These are phyloP conservation scores for Hypomontagnella monticulosa DNA, from an alignment of 495 filamentous ascomycete genomes.

Conservation along the genomic window DNA sequence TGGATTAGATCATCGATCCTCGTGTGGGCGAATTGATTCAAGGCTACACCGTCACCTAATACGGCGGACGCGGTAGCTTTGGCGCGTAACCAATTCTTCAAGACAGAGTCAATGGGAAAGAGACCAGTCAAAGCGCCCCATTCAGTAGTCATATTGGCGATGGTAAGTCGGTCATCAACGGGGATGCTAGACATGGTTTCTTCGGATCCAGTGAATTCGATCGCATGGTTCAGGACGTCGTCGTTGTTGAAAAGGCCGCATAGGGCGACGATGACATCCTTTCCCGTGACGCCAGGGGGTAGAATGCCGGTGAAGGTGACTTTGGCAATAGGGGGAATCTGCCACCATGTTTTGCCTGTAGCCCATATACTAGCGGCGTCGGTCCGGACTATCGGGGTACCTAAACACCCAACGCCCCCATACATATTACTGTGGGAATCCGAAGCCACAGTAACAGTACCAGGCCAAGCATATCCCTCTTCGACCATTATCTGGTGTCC, in stretches of 20 bases:
- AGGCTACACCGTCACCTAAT: slow-evolving; percentile 40
- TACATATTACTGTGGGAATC: slow-evolving; percentile 93
- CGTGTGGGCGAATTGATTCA: slow-evolving; percentile 71
- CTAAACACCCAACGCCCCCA: slow-evolving; percentile 78
- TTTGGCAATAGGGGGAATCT: slow-evolving; percentile 85
- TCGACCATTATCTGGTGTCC: slow-evolving; percentile 93
- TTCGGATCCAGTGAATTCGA: slow-evolving; percentile 86
- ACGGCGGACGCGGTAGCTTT: slow-evolving; percentile 77
- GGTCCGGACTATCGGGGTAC: slow-evolving; percentile 85
- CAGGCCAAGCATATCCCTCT: slow-evolving; percentile 78
- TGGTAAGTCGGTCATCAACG: slow-evolving; percentile 82
- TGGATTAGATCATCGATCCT: slow-evolving; percentile 76
- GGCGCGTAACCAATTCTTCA: slow-evolving; percentile 78
- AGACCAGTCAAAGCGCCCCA: slow-evolving; percentile 87
- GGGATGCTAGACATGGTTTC: slow-evolving; percentile 79
- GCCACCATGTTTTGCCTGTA: slow-evolving; percentile 86
- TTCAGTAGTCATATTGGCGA: slow-evolving; percentile 96
- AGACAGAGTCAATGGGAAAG: slow-evolving; percentile 82
- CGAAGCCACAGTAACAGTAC: slow-evolving; percentile 81
- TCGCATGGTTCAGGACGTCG: slow-evolving; percentile 90
- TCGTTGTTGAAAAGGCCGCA: slow-evolving; percentile 89
- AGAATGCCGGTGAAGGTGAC: slow-evolving; percentile 80
- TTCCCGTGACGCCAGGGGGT: slow-evolving; percentile 86
- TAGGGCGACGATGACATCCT: slow-evolving; percentile 92
- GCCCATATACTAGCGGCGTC: slow-evolving; percentile 91